Conservation (phyloP, 805 yeast species). For the Candida verbasci region DNA sequence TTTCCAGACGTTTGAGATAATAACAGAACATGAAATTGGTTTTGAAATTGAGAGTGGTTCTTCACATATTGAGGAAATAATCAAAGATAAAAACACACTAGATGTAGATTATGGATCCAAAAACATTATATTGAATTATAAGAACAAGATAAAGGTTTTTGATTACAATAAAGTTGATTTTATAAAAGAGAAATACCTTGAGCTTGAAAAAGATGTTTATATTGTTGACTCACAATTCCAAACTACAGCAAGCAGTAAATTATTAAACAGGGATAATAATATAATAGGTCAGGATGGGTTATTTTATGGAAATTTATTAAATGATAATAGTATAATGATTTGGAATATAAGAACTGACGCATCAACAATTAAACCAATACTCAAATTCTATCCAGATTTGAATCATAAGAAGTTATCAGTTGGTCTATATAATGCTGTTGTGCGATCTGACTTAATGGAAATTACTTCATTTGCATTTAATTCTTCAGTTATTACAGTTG, state of each 20-base stretch:
- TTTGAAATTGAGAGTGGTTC: slow-evolving; percentile 10
- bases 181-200: slow-evolving; percentile 9
- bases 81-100: slow-evolving; percentile 10
- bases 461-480: slow-evolving; percentile 29
- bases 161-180: slow-evolving; percentile 8
- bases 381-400: slow-evolving; percentile 18
- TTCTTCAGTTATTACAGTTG: slow-evolving; percentile 31
- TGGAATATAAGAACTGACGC: slow-evolving; percentile 34
- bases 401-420: slow-evolving; percentile 16
- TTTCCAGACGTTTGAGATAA: slow-evolving; percentile 9
- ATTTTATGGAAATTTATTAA: slow-evolving; percentile 32
- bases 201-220: slow-evolving; percentile 12
- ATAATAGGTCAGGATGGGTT: slow-evolving; percentile 41
- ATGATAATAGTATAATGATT: slow-evolving; percentile 37
- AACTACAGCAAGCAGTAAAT: slow-evolving; percentile 8
- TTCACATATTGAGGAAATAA: slow-evolving; percentile 5
- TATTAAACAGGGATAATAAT: slow-evolving; percentile 13
- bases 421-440: slow-evolving; percentile 6
- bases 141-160: slow-evolving; percentile 17
- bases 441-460: slow-evolving; percentile 7
- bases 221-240: slow-evolving; percentile 17
- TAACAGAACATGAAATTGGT: slow-evolving; percentile 13
- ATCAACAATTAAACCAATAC: slow-evolving; percentile 13
- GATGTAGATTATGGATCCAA: slow-evolving; percentile 32
- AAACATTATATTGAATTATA: slow-evolving; percentile 22